Conservation (phyloP, 2,329 filamentous ascomycete species). For the Aspergillus proliferans region DNA sequence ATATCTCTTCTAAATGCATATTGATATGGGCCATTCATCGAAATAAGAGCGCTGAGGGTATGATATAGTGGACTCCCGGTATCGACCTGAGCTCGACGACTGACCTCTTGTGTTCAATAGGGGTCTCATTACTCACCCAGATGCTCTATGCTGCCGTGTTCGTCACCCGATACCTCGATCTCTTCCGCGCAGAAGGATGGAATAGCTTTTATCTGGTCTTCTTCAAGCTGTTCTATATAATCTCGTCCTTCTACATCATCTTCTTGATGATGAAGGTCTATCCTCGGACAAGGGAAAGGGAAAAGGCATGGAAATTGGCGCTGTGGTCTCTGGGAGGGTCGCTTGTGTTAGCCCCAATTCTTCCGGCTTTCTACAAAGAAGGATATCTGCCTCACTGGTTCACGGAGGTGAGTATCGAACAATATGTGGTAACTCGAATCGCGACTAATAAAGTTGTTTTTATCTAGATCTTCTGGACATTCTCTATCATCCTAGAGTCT, state of each 20-base stretch:
- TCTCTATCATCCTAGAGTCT: conserved; percentile 87
- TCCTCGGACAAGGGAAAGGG: conserved; percentile 79
- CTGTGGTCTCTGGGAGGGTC: conserved; percentile 61
- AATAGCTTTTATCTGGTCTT: conserved; percentile 61
- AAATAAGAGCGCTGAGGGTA: conserved; percentile 80
- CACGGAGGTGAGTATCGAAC: conserved; percentile 32
- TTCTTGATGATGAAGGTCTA: conserved; percentile 80
- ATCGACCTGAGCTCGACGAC: conserved; percentile 1
- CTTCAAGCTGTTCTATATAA: conserved; percentile 85
- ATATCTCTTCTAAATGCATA: conserved; percentile 81
- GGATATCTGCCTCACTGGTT: conserved; percentile 36
- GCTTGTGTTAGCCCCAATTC: conserved; percentile 63
- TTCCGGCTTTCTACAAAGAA: conserved; percentile 62
- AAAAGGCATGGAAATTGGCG: conserved; percentile 90
- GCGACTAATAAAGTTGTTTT: conserved; percentile 1
- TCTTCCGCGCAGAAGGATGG: conserved; percentile 51
- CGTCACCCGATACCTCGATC: conserved; percentile 75
- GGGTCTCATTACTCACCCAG: conserved; percentile 85
- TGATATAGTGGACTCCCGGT: conserved; percentile 3
- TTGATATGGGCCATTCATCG: conserved; percentile 84
- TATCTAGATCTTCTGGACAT: conserved; percentile 69
- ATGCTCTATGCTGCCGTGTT: conserved; percentile 82
- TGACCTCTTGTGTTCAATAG: conserved; percentile 36
- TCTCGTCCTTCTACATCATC: conserved; percentile 78
- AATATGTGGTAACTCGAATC: not conserved